Evolutionary conservation across 176 grass and related monocot genomes (phyloP), one percentile per base, ranked within the genome.

Genomic region (Calamus simplicifolius): DNA sequence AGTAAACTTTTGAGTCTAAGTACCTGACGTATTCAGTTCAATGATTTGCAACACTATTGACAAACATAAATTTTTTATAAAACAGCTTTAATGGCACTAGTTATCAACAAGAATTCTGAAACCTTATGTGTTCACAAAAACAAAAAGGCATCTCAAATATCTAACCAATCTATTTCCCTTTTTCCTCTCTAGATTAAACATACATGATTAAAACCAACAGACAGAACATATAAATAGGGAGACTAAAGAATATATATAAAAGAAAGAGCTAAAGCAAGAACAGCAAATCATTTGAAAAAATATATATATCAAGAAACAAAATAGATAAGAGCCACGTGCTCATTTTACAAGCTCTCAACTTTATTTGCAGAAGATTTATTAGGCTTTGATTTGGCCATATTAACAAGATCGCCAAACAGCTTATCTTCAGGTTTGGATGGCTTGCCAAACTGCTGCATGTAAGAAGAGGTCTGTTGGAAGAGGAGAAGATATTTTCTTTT

Each of bases 391-490:
- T 90, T 96, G 60, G 91, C 91, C n/a, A 96, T 79, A 43, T 68
- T 90, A 65, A 96, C 71, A 50, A 96, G 91, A 67, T 96, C 91
- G 18, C 91, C 83, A 0, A 96, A 96, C 64, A 96, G 75, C 25
- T 87, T 96, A 69, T 96, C 86, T 69, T 90, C 91, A 0, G 80
- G 80, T 58, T 77, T 96, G 0, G 64, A 19, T 4, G 77, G 57
- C 52, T 77, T 89, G 59, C 75, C 81, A 29, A 80, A 79, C 29
- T 85, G 80, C 51, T 71, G 81, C 61, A 73, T 62, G 73, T 25
- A 26, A 28, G 75, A 73, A 3, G 63, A 60, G 23, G n/a, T n/a
- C n/a, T n/a, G n/a, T n/a, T n/a, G n/a, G n/a, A n/a, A n/a, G n/a
- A n/a, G n/a, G n/a, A n/a, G n/a, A n/a, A n/a, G n/a, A n/a, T n/a